Evolutionary conservation across 108 stramenopile genomes (phyloP).

Genomic region (Nannochloropsis granulata): DNA sequence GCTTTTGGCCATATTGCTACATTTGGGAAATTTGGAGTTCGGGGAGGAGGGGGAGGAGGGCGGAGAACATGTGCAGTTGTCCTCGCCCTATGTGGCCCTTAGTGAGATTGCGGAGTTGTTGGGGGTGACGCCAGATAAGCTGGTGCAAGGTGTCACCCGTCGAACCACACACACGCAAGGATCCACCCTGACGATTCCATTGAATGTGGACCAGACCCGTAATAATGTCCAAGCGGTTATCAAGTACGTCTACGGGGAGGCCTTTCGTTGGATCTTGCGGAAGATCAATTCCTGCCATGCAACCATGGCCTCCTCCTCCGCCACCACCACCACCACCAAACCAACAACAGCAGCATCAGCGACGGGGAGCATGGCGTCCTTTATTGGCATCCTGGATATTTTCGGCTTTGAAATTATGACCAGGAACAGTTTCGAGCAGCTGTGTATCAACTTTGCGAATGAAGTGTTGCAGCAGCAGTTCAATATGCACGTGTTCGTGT

Average conservation of each 20-base stretch:
- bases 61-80: background rate
- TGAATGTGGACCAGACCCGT: conserved; percentile 24
- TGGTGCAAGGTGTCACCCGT: conserved; percentile 1
- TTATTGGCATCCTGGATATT: conserved; percentile 91
- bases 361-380: conserved; percentile 27
- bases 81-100: conserved; percentile 9
- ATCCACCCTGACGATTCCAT: conserved; percentile 25
- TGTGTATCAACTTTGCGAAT: conserved; percentile 98
- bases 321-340: background rate
- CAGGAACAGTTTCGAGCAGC: conserved; percentile 52
- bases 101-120: conserved; percentile 25
- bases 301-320: background rate
- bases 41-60: background rate
- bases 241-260: conserved; percentile 41
- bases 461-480: conserved; percentile 97
- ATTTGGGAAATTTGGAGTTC: conserved; percentile 35
- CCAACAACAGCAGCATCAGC: conserved; percentile 4
- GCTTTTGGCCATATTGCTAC: conserved; percentile 32
- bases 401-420: conserved; percentile 88
- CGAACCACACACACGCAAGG: conserved; percentile 2
- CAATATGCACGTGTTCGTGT: conserved; percentile 88
- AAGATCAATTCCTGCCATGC: conserved; percentile 34
- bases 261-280: conserved; percentile 33
- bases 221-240: conserved; percentile 38
- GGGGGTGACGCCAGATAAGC: conserved; percentile 16